Base-by-base conservation (phyloP, 1,139 yeast species). In the Geotrichum fermentans region DNA sequence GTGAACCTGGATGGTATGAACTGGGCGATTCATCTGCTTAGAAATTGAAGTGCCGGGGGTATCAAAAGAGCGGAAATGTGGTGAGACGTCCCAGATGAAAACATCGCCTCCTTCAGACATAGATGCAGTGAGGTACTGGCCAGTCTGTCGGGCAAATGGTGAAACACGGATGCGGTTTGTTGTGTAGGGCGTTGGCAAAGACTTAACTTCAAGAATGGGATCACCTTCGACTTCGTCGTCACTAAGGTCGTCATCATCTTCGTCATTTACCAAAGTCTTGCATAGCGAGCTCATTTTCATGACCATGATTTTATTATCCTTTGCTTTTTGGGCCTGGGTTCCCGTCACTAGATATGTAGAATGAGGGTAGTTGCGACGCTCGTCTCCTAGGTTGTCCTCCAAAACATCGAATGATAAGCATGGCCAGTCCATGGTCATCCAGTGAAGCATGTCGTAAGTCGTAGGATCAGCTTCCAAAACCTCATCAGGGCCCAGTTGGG, bases 391-490 rank as follows among this genome's bases (percentile, higher is more conserved):
- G 47, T 74, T 72, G 65, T 92, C 99, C 11, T 96, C 96, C 50
- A 94, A 70, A 35, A 92, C 72, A 63, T 92, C 98, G 55, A 94
- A 74, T 1, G 97, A 87, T 62, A 92, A 73, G 69, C 97, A 89
- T 18, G 99, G 97, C 97, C 98, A 92, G 61, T 96, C 95, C 66
- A 92, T 73, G 65, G 86, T 87, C 55, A 92, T 87, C 61, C 87
- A 87, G 69, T 92, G 99, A 52, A 92, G 73, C 97, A 92, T 90
- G 62, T 92, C 96, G 65, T 94, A 92, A 3, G 92, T 96, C 14
- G 92, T 74, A 49, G 96, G 96, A 69, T 92, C 98, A 1, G 98
- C 96, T 69, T 92, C 97, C 64, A 92, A 75, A 8, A 85, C 95
- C 71, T 92, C 98, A 70, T 89, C 95, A 1, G 96, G 95, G 0